Base-by-base conservation (phyloP, 345 rosid genomes). In the Firmiana major region DNA sequence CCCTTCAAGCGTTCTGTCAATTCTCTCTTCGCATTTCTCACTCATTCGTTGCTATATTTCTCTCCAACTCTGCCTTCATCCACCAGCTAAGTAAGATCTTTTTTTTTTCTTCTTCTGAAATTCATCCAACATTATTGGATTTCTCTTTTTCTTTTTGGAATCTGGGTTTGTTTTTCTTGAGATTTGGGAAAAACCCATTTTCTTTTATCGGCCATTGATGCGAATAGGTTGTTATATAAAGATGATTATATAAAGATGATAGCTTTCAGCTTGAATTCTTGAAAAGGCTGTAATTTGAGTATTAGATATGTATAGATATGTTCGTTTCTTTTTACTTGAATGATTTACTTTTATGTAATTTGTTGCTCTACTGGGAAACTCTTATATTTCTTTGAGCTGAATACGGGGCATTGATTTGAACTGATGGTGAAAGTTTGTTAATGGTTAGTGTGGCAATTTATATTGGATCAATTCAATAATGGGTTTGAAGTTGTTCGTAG, bases 391-490 rank as follows among this genome's bases (percentile, higher is more conserved):
- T 17, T 42, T 45, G 76, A 54, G 57, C 53, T 73, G 71, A 43
- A 28, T 58, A 59, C 1, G 51, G 48, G 70, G 63, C 34, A 48
- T 58, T 46, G 16, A 28, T 80, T 48, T 74, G 42, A 72, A 58
- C 48, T 66, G 49, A 49, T 58, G 34, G 46, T 60, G 63, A 48
- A 49, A 15, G 15, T 63, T 42, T 34, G 53, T 19, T 78, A 60
- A 72, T 78, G 78, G 66, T 13, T 72, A 11, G 63, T 38, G 16
- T 49, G 63, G 59, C 68, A 28, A 57, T 19, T 70, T 45, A 8
- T 55, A 11, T 49, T 63, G 73, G 77, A 80, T 79, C 34, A 38
- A 24, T 79, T 36, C 42, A 53, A 64, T 59, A 45, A 70, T 59
- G 81, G 63, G 21, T 31, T 75, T 67, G 15, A 48, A 48, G 51